These are phyloP conservation scores for Hirsutella thompsonii DNA, from an alignment of 2,329 filamentous ascomycete species.

Conservation along the genomic window DNA sequence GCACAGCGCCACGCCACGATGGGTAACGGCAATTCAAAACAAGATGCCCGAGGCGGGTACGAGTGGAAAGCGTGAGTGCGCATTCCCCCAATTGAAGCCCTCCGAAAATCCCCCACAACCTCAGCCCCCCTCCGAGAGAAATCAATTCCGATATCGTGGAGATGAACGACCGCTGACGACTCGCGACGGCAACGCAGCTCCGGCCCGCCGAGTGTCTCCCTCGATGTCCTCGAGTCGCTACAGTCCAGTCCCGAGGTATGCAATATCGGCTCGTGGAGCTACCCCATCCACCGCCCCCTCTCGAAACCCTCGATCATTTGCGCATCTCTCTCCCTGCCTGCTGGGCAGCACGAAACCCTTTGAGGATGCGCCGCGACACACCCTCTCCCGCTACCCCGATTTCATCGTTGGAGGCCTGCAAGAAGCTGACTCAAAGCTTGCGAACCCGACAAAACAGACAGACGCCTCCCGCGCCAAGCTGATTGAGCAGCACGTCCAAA, in stretches of 20 bases:
- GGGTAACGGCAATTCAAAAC: slow-evolving; percentile 45
- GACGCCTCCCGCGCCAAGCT: slow-evolving; percentile 75
- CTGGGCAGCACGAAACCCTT: too few species aligned
- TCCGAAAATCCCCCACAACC: too few species aligned
- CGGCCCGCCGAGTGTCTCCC: slow-evolving; percentile 50
- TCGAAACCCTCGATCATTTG: background rate
- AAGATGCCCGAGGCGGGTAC: slow-evolving; percentile 19
- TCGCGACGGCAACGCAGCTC: slow-evolving; percentile 17
- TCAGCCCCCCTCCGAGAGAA: too few species aligned
- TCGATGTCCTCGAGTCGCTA: slow-evolving; percentile 69
- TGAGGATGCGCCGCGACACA: too few species aligned
- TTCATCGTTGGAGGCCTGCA: too few species aligned
- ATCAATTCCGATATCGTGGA: too few species aligned
- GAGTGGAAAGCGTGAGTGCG: slow-evolving; percentile 45
- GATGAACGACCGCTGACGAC: background rate
- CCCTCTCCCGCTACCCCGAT: too few species aligned
- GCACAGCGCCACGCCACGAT: slow-evolving; percentile 30
- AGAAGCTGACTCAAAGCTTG: too few species aligned
- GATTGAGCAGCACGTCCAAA: slow-evolving; percentile 78
- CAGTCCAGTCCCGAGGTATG: slow-evolving; percentile 76
- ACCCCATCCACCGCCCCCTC: background rate
- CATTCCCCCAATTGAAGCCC: too few species aligned
- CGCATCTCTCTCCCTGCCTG: too few species aligned
- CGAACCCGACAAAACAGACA: too few species aligned
- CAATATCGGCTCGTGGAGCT: background rate